Evolutionary conservation across 164 flowering plant genomes (phyloP), one percentile per base, ranked within the genome.

Genomic region (Saururus chinensis): DNA sequence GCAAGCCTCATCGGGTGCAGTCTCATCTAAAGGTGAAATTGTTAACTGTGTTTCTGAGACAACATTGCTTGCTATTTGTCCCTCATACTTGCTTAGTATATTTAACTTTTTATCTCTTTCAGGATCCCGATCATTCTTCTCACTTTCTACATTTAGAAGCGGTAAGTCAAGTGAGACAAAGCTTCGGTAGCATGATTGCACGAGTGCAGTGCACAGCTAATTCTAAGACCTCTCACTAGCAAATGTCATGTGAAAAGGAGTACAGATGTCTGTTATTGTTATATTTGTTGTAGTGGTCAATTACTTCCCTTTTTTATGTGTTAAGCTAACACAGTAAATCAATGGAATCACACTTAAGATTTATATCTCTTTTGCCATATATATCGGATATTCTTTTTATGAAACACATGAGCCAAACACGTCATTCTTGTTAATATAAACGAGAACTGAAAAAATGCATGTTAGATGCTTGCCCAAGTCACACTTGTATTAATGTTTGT

Each of bases 131-230:
- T 87, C 95, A 61, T 87, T 90, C 82, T 90, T 90, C 82, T 87
- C 92, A 40, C 97, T 87, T 64, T 84, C 97, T 60, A 88, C 95
- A 70, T 91, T 91, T 70, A 84, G 87, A 73, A 86, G 92, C 68
- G 73, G 82, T 75, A 89, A 87, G 75, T 75, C 72, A 65, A 76
- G 63, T 55, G 81, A 79, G 40, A 67, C 75, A 37, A 86, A 78
- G 75, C 72, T 75, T 65, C 71, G 72, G 0, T 74, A 60, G 69
- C 17, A 12, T 12, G 2, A 45, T 17, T 45, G 0, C 49, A 30
- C 2, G 2, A 12, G 49, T 45, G 17, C 14, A 12, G 14, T 13
- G 17, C 14, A 45, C 49, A 45, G 49, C 49, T 45, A 17, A 12
- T 45, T 45, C 13, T 45, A 45, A 45, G 2, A 45, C 40, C 42